Conservation (phyloP, 345 rosid species). For the Hibiscus mutabilis region DNA sequence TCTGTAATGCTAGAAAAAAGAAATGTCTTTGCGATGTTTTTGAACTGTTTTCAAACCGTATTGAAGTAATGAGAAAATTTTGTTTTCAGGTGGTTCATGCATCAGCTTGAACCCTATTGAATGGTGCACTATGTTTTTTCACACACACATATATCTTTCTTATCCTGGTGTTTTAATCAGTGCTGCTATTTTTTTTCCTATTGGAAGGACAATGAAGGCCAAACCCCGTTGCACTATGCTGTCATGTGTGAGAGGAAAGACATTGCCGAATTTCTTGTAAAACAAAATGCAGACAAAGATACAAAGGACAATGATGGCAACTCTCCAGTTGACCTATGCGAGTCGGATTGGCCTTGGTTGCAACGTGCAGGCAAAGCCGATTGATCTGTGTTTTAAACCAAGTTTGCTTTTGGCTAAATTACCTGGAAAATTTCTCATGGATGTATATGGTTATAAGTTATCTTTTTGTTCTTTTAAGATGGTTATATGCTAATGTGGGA, state of each 20-base stretch:
- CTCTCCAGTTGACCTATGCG: slow-evolving; percentile 56
- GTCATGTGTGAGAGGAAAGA: slow-evolving; percentile 80
- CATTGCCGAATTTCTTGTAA: slow-evolving; percentile 69
- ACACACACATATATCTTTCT: not conserved
- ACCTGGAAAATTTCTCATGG: slow-evolving; percentile 15
- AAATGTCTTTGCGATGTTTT: not conserved
- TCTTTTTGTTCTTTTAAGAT: slow-evolving; percentile 6
- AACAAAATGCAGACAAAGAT: slow-evolving; percentile 58
- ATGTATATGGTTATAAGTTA: slow-evolving; percentile 32
- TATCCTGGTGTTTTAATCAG: not conserved
- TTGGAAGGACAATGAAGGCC: slow-evolving; percentile 87
- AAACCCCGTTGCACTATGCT: slow-evolving; percentile 90
- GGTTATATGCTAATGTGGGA: not conserved
- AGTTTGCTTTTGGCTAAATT: slow-evolving; percentile 4
- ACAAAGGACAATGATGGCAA: slow-evolving; percentile 64
- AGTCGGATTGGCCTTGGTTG: slow-evolving; percentile 67
- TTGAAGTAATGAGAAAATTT: not conserved
- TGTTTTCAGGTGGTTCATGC: not conserved
- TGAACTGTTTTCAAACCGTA: not conserved
- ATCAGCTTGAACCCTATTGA: not conserved
- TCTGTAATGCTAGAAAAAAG: not conserved
- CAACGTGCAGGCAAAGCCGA: slow-evolving; percentile 19
- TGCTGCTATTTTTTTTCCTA: slow-evolving; percentile 12
- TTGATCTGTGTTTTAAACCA: slow-evolving; percentile 11
- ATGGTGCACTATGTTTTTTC: not conserved